Conservation (phyloP, 371 early-diverging fungal genomes). For the Mucor piriformis region DNA sequence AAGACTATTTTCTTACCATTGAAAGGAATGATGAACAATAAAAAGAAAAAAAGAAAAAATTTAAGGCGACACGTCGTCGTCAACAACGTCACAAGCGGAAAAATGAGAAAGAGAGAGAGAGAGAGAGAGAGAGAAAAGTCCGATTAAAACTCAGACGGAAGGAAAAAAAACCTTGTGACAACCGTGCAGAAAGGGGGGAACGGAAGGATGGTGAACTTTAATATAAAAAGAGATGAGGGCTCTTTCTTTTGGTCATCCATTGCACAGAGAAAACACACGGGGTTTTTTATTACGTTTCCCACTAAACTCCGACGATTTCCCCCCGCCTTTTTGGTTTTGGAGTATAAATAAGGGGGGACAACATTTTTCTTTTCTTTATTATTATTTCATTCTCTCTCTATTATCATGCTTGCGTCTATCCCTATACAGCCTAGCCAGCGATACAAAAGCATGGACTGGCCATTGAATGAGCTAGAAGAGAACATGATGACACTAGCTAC, state of each 20-base stretch:
- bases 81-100: neutral
- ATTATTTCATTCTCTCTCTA: neutral
- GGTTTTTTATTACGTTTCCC: neutral
- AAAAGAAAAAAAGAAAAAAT: slow-evolving; percentile 3
- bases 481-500: slow-evolving; percentile 27
- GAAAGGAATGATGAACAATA: neutral
- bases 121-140: too few species aligned
- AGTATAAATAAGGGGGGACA: slow-evolving; percentile 16
- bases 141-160: too few species aligned
- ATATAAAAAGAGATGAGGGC: neutral
- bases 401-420: slow-evolving; percentile 8
- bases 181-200: neutral
- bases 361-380: neutral
- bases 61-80: slow-evolving; percentile 3
- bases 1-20: slow-evolving; percentile 19
- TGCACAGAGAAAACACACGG: slow-evolving; percentile 2
- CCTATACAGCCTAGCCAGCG: slow-evolving; percentile 2
- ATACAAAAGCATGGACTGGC: slow-evolving; percentile 20
- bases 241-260: slow-evolving; percentile 1
- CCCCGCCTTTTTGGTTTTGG: slow-evolving; percentile 2
- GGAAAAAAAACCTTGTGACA: too few species aligned
- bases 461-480: slow-evolving; percentile 27
- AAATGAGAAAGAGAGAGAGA: too few species aligned
- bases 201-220: neutral
- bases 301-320: neutral